These are phyloP conservation scores for Diaporthe longicolla DNA, from an alignment of 2,329 filamentous ascomycete species.

Conservation along the genomic window DNA sequence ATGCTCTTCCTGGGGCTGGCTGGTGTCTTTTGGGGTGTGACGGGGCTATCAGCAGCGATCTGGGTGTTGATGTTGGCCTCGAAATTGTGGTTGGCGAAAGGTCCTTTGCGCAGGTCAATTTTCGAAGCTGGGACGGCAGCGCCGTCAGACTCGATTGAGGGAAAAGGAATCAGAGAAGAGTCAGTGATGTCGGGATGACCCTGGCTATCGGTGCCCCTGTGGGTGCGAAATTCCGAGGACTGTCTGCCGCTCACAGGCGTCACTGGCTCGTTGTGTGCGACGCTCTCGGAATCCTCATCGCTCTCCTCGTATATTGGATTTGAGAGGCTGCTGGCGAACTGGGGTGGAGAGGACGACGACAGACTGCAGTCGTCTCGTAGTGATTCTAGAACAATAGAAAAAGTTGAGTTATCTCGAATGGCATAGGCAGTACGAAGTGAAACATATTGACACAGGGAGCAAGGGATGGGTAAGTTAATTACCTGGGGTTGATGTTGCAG, in stretches of 20 bases:
- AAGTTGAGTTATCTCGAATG: constrained; percentile 41
- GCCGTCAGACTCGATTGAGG: constrained; percentile 37
- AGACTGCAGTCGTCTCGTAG: constrained; percentile 46
- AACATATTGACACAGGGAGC: constrained; percentile 1
- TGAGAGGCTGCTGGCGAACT: constrained; percentile 64
- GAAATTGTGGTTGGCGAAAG: constrained; percentile 35
- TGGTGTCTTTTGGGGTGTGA: constrained; percentile 12
- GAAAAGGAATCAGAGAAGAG: constrained; percentile 45
- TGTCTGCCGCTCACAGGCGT: constrained; percentile 72
- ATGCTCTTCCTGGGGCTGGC: constrained; percentile 16
- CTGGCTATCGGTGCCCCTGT: constrained; percentile 56
- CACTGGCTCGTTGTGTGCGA: constrained; percentile 71
- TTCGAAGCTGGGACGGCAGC: constrained; percentile 24
- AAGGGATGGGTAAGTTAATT: constrained; percentile 41
- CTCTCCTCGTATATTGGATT: constrained; percentile 70
- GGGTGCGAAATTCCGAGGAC: constrained; percentile 67
- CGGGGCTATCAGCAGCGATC: constrained; percentile 17
- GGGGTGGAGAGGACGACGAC: constrained; percentile 60
- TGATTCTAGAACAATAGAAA: constrained; percentile 38
- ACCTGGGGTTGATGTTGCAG: constrained; percentile 24
- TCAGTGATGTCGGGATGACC: constrained; percentile 48
- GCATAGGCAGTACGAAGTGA: constrained; percentile 13
- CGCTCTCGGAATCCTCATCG: constrained; percentile 71
- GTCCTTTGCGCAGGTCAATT: constrained; percentile 29
- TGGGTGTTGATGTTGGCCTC: constrained; percentile 21